Evolutionary conservation across 2,329 filamentous ascomycete genomes (phyloP).

Genomic region (Xylariaceae sp.): DNA sequence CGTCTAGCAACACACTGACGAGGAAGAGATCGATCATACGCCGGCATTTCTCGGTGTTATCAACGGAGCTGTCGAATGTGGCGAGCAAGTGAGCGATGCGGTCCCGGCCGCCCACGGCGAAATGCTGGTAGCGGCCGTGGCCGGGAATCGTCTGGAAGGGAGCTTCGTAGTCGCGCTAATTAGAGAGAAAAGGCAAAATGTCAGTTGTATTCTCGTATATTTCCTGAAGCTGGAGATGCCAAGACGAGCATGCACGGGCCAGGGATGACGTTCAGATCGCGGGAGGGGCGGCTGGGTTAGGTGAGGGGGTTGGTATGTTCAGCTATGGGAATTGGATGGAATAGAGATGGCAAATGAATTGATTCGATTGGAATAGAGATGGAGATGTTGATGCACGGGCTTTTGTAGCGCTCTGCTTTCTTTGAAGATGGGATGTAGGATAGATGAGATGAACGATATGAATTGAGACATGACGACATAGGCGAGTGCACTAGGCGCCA

Average conservation of each 20-base stretch:
- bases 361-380: background rate
- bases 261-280: background rate
- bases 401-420: slow-evolving; percentile 11
- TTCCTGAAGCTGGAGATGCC: background rate
- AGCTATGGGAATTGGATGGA: background rate
- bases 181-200: slow-evolving; percentile 8
- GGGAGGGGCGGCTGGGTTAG: background rate
- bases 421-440: background rate
- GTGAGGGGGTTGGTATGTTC: background rate
- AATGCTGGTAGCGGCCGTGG: slow-evolving; percentile 59
- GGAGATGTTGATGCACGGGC: slow-evolving; percentile 13
- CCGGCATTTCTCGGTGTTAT: slow-evolving; percentile 38
- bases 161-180: slow-evolving; percentile 32
- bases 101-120: slow-evolving; percentile 50
- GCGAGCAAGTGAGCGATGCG: slow-evolving; percentile 37
- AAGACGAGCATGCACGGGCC: background rate
- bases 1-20: slow-evolving; percentile 76
- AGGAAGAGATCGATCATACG: slow-evolving; percentile 57
- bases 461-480: background rate
- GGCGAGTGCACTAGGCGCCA: background rate
- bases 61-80: slow-evolving; percentile 34
- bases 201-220: background rate
- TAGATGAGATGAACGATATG: background rate
- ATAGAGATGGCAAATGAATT: background rate
- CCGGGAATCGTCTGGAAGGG: slow-evolving; percentile 44